Base-by-base conservation (phyloP, 2,329 filamentous ascomycete species). In the Chaetomium sp. region DNA sequence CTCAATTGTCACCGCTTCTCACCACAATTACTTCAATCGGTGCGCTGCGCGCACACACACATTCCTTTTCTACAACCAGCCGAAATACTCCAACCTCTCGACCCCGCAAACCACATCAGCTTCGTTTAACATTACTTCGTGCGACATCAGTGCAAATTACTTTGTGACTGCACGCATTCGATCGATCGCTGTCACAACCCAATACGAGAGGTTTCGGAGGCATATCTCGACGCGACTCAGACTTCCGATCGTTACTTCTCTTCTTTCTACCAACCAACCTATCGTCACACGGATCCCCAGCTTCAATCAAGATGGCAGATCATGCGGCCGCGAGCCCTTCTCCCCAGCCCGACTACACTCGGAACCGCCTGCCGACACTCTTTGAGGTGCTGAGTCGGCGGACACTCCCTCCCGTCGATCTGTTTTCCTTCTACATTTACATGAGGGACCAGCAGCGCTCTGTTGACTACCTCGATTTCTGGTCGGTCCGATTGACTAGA, bases 371-470 rank as follows among this genome's bases (percentile, higher is more conserved):
- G 65, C 95, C 95, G 55, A 97, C 93, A 1, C 86, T 99, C 59
- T 97, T 96, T 75, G 96, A 99, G 79, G 95, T 99, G 63, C 82
- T 99, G 67, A 97, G 92, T 75, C 88, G 96, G 70, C 89, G 93
- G 69, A 99, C 95, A n/a, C 84, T 96, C 23, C 92, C 96, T 57
- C 95, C 95, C 0, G 94, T 99, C 64, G 96, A 99, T 75, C 83
- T 99, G 12, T 99, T 97, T 78, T 97, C 93, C 1, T 99, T 99
- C 81, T 99, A 99, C 80, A 99, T 99, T 73, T 99, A 97, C 80
- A 99, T 99, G 95, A 88, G 95, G 73, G 96, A 99, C 77, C 93
- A 97, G 79, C 95, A 99, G 78, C 88, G 93, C 76, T 97, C 94
- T 8, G 95, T 99, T 13, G 95, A 99, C 75, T 99, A 99, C 74